Evolutionary conservation across 2,329 filamentous ascomycete species (phyloP).

Genomic region (Colletotrichum navitas): DNA sequence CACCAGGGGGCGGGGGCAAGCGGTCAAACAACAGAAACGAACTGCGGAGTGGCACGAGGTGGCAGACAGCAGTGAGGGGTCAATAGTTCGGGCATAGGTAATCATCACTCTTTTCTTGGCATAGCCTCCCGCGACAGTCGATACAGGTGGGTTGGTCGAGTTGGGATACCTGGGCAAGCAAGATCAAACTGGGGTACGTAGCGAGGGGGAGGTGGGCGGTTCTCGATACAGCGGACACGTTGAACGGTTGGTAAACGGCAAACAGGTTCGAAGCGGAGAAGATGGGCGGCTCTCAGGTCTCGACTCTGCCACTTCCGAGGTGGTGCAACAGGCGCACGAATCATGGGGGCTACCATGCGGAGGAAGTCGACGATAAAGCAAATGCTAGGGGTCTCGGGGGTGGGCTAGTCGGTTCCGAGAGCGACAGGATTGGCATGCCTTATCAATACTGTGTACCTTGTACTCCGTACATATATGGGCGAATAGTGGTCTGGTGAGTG

Average conservation of each 20-base stretch:
- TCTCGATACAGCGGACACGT: constrained; percentile 1
- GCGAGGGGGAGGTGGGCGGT: constrained; percentile 16
- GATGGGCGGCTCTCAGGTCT: constrained; percentile 25
- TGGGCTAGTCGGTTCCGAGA: constrained; percentile 30
- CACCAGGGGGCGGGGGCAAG: constrained; percentile 34
- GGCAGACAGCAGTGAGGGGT: constrained; percentile 5
- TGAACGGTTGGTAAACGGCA: not conserved
- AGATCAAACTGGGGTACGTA: not conserved
- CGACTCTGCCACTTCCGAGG: not conserved
- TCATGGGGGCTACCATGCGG: constrained; percentile 32
- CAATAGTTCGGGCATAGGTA: not conserved
- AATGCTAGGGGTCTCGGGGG: constrained; percentile 22
- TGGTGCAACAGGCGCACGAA: constrained; percentile 38
- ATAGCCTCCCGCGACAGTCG: too few species aligned
- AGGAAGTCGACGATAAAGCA: constrained; percentile 32
- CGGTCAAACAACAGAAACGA: constrained; percentile 30
- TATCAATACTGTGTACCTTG: not conserved
- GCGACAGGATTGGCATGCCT: constrained; percentile 8
- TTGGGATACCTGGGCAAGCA: not conserved
- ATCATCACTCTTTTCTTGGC: too few species aligned
- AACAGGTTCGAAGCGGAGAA: not conserved
- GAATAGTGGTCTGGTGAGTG: not conserved
- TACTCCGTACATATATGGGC: too few species aligned
- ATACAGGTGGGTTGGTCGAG: too few species aligned
- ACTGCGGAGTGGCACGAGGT: constrained; percentile 27